Percentiles rank a stretch among this genome's conserved stretches.
Evolutionary conservation across 208 protist species (phyloP).

Genomic region (Giardia duodenalis): DNA sequence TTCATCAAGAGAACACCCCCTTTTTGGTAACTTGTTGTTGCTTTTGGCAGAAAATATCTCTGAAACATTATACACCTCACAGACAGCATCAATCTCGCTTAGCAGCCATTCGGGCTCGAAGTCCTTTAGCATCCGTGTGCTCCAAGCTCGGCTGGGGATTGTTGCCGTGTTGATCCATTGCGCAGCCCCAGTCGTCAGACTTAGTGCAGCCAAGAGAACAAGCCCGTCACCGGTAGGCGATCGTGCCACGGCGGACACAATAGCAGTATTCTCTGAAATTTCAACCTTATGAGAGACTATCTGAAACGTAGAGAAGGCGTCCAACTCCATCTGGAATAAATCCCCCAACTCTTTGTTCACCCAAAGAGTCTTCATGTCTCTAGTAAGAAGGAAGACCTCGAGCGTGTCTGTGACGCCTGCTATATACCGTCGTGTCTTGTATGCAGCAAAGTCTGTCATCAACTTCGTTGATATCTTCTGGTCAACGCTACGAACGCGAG

Average conservation of each 20-base stretch:
- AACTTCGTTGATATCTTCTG: too few relatives aligned
- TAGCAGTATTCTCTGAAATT: neutral
- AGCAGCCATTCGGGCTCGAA: too few relatives aligned
- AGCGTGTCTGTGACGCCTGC: neutral
- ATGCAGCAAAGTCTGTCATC: too few relatives aligned
- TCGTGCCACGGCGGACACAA: neutral
- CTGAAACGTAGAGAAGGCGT: neutral
- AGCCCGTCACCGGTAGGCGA: neutral
- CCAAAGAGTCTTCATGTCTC: neutral
- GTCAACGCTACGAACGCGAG: neutral
- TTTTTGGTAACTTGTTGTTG: too few relatives aligned
- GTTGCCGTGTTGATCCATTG: neutral
- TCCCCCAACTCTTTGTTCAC: neutral
- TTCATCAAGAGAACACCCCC: neutral
- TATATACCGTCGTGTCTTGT: neutral
- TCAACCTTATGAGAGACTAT: neutral
- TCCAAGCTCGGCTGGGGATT: too few relatives aligned
- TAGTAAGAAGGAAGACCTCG: neutral
- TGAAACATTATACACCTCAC: too few relatives aligned
- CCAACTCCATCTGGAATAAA: neutral
- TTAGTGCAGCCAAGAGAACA: neutral
- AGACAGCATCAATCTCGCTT: too few relatives aligned
- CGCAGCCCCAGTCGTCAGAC: neutral
- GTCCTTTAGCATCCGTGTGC: too few relatives aligned
- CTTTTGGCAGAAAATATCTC: too few relatives aligned